Base-by-base conservation (phyloP, 257 asterid species). In the Solanum ossicruentum region DNA sequence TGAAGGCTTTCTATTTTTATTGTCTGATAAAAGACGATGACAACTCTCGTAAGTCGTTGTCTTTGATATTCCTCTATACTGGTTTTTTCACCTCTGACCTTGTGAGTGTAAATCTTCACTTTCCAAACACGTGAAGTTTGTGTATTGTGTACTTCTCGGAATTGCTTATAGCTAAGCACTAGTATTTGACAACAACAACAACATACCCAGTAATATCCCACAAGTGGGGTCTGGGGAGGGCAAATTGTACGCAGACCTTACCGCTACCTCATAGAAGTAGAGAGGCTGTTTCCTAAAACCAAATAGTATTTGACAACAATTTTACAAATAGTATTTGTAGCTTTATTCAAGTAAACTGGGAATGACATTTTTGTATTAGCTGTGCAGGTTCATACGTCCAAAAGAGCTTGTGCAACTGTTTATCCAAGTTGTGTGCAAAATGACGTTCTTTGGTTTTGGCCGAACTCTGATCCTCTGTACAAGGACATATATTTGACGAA, bases 371-470 rank as follows among this genome's bases (percentile, higher is more conserved):
- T 10, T 45, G 52, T 65, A 85, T 79, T 41, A 56, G 63, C 15
- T 65, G n/a, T 84, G 90, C 93, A 96, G 98, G 75, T 94, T 81
- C 97, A 96, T 88, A 92, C 97, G 54, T 93, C 96, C 67, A 87
- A 91, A 32, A 94, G 86, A 89, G 99, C 98, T 8, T 94, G 98
- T 87, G 98, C 93, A 39, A 90, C 96, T 77, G 95, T 83, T 84
- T 96, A 96, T 90, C 99, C 99, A 43, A 89, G 93, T 86, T 93
- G 93, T 72, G 95, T 90, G 84, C 98, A 93, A 88, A 96, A 96
- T 83, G 95, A 89, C 81, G 90, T 96, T 90, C 89, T 96, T 84
- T 96, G 99, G 98, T 93, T 96, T 88, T 96, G 99, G 99, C 97
- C 98, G 3, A 96, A 91, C 81, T 67, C 95, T 71, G 98, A 93